Evolutionary conservation across 306 rosid species (phyloP).

Genomic region (Clitoria ternatea): DNA sequence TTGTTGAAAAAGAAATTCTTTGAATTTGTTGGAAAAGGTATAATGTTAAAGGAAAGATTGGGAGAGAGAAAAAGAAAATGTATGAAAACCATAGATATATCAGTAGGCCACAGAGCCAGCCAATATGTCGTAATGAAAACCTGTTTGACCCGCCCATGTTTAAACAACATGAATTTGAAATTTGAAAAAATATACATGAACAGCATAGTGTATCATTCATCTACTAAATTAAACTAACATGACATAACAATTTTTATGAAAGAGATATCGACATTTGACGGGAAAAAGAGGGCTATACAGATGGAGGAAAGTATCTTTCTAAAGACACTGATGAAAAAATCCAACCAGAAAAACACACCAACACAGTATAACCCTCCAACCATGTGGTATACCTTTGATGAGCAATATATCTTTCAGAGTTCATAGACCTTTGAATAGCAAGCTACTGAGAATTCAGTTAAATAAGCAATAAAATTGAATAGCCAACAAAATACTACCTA

Average conservation of each 20-base stretch:
- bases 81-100: neutral
- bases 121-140: neutral
- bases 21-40: neutral
- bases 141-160: too few relatives aligned
- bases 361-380: conserved; percentile 4
- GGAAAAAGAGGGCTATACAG: neutral
- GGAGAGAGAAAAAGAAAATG: neutral
- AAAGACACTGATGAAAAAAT: conserved; percentile 3
- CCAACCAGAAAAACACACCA: conserved; percentile 11
- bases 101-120: neutral
- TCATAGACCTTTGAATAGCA: neutral
- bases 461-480: conserved; percentile 31
- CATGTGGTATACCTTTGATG: neutral
- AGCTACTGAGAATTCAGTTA: conserved; percentile 2
- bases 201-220: neutral
- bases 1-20: neutral
- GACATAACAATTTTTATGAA: neutral
- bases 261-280: neutral
- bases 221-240: neutral
- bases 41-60: neutral
- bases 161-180: too few relatives aligned
- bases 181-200: neutral
- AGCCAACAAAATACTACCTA: conserved; percentile 53
- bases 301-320: conserved; percentile 11
- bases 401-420: neutral